phyloP scores from a whole-genome alignment of 805 yeast species.

The Kuraishia ogatae region DNA sequence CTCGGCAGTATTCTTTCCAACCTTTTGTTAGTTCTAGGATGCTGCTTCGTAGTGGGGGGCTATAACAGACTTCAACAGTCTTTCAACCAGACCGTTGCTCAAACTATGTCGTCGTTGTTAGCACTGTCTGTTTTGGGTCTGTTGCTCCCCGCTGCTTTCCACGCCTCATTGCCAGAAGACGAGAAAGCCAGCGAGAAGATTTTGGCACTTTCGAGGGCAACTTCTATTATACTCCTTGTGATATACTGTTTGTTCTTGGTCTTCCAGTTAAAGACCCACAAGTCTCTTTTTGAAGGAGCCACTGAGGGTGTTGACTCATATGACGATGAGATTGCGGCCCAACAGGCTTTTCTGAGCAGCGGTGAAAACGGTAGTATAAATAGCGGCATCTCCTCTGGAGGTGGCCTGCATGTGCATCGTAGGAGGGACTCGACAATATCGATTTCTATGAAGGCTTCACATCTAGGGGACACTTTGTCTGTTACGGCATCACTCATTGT shows the following conservation, averaged over 20 bases:
- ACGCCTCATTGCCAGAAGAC: conserved; percentile 59
- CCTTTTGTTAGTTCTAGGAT: conserved; percentile 84
- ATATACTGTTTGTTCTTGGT: conserved; percentile 72
- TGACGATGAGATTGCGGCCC: conserved; percentile 18
- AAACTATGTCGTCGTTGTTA: conserved; percentile 91
- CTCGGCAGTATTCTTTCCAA: conserved; percentile 89
- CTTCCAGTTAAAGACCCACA: conserved; percentile 88
- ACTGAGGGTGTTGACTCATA: conserved; percentile 24
- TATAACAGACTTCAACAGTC: conserved; percentile 75
- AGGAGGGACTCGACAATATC: background rate
- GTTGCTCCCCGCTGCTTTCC: conserved; percentile 93
- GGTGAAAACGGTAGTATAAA: background rate
- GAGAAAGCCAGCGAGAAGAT: conserved; percentile 33
- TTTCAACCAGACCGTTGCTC: conserved; percentile 95
- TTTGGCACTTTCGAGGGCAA: conserved; percentile 74
- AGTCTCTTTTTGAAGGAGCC: conserved; percentile 56
- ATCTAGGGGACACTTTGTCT: conserved; percentile 23
- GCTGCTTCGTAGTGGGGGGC: conserved; percentile 93
- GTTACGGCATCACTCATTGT: conserved; percentile 44
- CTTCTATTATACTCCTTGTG: conserved; percentile 67
- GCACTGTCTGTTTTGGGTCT: conserved; percentile 86
- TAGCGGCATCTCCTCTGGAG: background rate
- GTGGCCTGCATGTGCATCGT: background rate
- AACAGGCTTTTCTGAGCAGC: conserved; percentile 1
- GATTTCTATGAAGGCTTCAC: background rate